These are phyloP conservation scores for Articulospora tetracladia DNA, from an alignment of 495 filamentous ascomycete species.

Conservation along the genomic window DNA sequence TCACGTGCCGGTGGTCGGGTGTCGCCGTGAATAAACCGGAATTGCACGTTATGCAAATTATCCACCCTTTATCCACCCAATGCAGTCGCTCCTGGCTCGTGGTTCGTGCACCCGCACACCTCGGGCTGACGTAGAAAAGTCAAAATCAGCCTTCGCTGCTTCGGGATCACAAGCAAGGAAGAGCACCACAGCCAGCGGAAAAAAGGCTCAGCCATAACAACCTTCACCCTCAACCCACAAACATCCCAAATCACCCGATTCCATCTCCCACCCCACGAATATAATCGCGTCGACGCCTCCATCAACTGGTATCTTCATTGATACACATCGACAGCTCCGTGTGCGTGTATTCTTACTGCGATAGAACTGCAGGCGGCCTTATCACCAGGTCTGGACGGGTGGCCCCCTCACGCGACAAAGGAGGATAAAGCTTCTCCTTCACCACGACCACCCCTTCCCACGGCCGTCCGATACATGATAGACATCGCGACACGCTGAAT, in stretches of 20 bases:
- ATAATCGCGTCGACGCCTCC: not conserved
- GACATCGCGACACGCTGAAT: constrained; percentile 1
- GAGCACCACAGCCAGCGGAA: not conserved
- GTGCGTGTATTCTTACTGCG: not conserved
- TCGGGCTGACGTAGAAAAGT: not conserved
- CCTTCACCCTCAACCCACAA: not conserved
- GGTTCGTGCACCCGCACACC: not conserved
- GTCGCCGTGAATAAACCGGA: not conserved
- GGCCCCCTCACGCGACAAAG: constrained; percentile 20
- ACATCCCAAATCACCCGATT: not conserved
- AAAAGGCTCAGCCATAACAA: constrained; percentile 7
- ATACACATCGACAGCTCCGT: constrained; percentile 8
- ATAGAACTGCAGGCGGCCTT: constrained; percentile 1
- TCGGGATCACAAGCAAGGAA: constrained; percentile 16
- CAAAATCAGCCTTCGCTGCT: not conserved
- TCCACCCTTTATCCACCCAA: not conserved
- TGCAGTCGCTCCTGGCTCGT: too few species aligned
- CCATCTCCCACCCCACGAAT: not conserved
- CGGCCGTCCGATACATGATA: not conserved
- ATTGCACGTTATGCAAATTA: not conserved
- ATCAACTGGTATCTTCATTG: constrained; percentile 19
- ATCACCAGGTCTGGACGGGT: constrained; percentile 20
- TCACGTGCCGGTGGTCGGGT: not conserved
- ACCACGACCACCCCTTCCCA: constrained; percentile 4
- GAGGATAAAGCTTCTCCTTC: constrained; percentile 5